Percentiles rank a stretch among this genome's conserved stretches.
These are phyloP conservation scores for Huntiella bhutanensis DNA, from an alignment of 2,329 filamentous ascomycete species.

Conservation along the genomic window DNA sequence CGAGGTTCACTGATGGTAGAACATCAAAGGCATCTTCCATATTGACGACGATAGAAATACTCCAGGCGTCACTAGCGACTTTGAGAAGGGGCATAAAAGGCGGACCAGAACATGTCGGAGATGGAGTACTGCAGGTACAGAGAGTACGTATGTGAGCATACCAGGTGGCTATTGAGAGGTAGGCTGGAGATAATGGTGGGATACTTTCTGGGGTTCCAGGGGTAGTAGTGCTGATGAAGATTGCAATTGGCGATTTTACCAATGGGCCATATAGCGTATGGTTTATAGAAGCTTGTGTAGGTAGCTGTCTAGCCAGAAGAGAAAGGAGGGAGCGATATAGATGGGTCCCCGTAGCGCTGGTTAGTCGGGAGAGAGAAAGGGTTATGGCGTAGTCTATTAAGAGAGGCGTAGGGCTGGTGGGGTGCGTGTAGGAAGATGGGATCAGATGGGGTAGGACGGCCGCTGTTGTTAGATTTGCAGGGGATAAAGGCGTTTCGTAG, in stretches of 20 bases:
- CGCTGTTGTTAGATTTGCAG: constrained; percentile 5
- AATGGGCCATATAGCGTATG: constrained; percentile 9
- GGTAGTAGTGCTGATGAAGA: constrained; percentile 4
- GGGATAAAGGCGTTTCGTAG: not conserved
- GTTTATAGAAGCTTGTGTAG: constrained; percentile 4
- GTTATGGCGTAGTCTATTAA: constrained; percentile 9
- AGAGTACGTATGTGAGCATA: constrained; percentile 7
- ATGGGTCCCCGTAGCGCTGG: constrained; percentile 2
- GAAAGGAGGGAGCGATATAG: constrained; percentile 6
- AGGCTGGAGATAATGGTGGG: constrained; percentile 3
- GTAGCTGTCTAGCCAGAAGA: not conserved
- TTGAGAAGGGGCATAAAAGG: constrained; percentile 8
- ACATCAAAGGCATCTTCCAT: constrained; percentile 8
- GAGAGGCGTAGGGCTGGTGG: constrained; percentile 1
- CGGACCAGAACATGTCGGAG: constrained; percentile 4
- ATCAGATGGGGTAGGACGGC: constrained; percentile 2
- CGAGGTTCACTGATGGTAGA: constrained; percentile 7
- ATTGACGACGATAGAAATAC: constrained; percentile 9
- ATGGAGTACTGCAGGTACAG: constrained; percentile 7
- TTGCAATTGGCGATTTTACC: constrained; percentile 6
- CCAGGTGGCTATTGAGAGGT: constrained; percentile 4
- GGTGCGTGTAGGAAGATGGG: not conserved
- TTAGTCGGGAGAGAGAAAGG: constrained; percentile 3
- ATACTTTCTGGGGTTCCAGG: not conserved
- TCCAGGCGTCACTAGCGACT: constrained; percentile 8